Evolutionary conservation across 106 monocot species (phyloP), one percentile per base, ranked within the genome.

Genomic region (Acorus gramineus): DNA sequence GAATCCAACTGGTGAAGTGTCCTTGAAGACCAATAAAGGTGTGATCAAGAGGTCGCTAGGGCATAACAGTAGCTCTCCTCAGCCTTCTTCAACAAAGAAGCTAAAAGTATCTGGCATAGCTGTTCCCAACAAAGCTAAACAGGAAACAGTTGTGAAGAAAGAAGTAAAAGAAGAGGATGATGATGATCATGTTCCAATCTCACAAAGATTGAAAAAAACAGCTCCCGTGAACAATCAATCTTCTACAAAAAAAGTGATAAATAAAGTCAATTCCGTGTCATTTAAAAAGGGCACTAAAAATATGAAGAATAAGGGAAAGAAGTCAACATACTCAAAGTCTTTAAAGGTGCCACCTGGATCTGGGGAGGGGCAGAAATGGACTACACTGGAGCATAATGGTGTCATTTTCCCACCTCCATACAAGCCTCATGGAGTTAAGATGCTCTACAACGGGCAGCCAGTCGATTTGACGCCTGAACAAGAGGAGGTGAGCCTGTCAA

Each of bases 401-500:
- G 87, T 96, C 68, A 96, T 96, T 70, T 96, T 96, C 12, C 96
- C 96, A 50, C 96, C 96, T 50, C 77, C 80, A 10, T 96, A 96
- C 78, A 82, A 83, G 54, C 81, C 87, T 65, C 96, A 96, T 79
- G 85, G 87, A 8, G 79, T 96, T 55, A 96, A 90, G 74, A 91
- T 96, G 85, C 84, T 90, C 2, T 96, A 96, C 69, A 90, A 90
- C 75, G 82, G 90, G 50, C 75, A 91, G 48, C 80, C 82, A 49
- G 90, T 96, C 73, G 87, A 85, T 83, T 69, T 96, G 67, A 87
- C 90, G 63, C 85, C 85, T 59, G 96, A 87, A 62, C 82, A 96
- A 75, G 96, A 96, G 57, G 96, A 96, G 96, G 96, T 96, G 65
- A 28, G 28, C 28, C 28, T 28, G 28, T 28, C 28, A 28, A 28